phyloP scores from a whole-genome alignment of 176 grass and related monocot genomes.

The Poa annua region DNA sequence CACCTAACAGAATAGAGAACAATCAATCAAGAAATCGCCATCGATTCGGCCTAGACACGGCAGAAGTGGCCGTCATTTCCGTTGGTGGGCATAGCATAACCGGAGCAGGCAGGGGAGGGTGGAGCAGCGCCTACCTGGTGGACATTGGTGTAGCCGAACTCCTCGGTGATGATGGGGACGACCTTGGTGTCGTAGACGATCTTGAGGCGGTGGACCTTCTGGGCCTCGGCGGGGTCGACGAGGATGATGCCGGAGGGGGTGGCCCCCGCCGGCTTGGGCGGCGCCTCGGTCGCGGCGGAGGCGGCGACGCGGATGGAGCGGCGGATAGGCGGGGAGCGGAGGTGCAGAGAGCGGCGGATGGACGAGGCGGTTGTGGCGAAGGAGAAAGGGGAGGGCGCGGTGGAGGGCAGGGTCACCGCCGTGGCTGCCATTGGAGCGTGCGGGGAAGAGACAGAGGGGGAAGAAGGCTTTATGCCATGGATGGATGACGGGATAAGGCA shows the following conservation, averaged over 20 bases:
- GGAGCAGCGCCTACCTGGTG: constrained; percentile 61
- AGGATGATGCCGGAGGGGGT: constrained; percentile 71
- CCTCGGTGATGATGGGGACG: constrained; percentile 72
- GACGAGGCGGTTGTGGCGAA: constrained; percentile 9
- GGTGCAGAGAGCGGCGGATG: neutral
- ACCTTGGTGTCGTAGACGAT: constrained; percentile 77
- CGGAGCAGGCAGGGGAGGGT: too few species aligned
- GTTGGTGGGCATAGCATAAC: too few species aligned
- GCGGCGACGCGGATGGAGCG: constrained; percentile 44
- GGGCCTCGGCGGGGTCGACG: constrained; percentile 64
- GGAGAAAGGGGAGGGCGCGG: constrained; percentile 33
- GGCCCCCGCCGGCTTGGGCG: constrained; percentile 49
- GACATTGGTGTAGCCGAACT: constrained; percentile 84
- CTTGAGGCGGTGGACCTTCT: constrained; percentile 72
- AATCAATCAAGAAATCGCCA: neutral
- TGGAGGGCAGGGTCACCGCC: constrained; percentile 55
- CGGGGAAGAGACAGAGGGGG: neutral
- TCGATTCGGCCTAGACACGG: neutral
- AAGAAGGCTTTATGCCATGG: constrained; percentile 37
- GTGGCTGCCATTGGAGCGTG: constrained; percentile 60
- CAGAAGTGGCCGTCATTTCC: neutral
- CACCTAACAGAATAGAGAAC: constrained; percentile 50
- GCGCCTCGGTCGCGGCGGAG: constrained; percentile 46
- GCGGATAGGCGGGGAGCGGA: constrained; percentile 1
- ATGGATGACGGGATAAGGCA: constrained; percentile 38